Base-by-base conservation (phyloP, 2,329 filamentous ascomycete species). In the Tolypocladium tundrense region DNA sequence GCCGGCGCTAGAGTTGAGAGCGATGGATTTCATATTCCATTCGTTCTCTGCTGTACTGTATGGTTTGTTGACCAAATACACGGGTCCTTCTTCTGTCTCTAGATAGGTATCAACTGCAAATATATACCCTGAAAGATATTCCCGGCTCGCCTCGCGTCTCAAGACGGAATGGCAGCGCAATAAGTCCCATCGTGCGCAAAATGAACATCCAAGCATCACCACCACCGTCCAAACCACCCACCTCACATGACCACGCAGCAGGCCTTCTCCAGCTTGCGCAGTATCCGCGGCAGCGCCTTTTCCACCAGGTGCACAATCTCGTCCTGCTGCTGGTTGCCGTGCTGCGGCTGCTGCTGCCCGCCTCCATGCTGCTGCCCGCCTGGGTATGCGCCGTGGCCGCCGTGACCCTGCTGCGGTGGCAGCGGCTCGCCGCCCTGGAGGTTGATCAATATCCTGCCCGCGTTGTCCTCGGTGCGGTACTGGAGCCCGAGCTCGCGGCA, bases 361-460 rank as follows among this genome's bases (percentile, higher is more conserved):
- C 68, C 65, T 24, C 66, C 66, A 21, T 66, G 64, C 24, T 72
- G 68, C 57, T 72, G 66, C 24, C 50, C 73, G 64, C 14, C 68
- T 4, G 48, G 48, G 48, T 51, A 35, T 8, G 75, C 73, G n/a
- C 75, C 72, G 55, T 68, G 62, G 7, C 67, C 68, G 19, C 73
- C 70, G 58, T 59, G 56, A 1, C 79, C 75, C 51, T 62, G 59
- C 3, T 79, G 76, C 43, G 79, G 77, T 48, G 78, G 73, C 55
- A 80, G 72, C 41, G 82, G 85, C 54, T 84, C 77, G 14, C 86
- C 88, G 57, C 91, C 91, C 64, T 87, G 84, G 62, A 97, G 77
- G 69, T 97, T 88, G 61, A 97, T 84, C 69, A 90, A 96, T 48
- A 99, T 92, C 19, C 91, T 78, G 1, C 94, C 94, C 10, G 88